Conservation (phyloP, 2,329 filamentous ascomycete species). For the Neocucurbitaria cava region DNA sequence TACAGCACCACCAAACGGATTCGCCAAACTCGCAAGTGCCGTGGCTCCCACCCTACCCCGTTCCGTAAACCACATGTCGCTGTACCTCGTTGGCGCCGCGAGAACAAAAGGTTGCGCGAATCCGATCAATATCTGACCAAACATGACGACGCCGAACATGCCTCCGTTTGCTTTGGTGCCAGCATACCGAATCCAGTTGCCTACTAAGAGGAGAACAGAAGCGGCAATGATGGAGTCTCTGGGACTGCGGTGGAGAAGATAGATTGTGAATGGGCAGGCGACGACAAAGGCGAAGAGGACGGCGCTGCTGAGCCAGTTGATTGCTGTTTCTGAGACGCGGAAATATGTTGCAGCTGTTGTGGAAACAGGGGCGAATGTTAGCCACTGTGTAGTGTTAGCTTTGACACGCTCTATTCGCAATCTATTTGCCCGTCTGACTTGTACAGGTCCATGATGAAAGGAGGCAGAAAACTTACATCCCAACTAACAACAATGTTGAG, state of each 20-base stretch:
- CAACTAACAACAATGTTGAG: constrained; percentile 94
- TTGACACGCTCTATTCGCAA: not conserved
- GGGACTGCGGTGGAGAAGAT: constrained; percentile 79
- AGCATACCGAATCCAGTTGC: constrained; percentile 91
- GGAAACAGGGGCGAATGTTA: constrained; percentile 87
- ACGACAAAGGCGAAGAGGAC: constrained; percentile 86
- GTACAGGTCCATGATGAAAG: not conserved
- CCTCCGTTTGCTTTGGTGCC: constrained; percentile 67
- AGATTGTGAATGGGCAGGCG: constrained; percentile 73
- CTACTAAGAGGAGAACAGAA: constrained; percentile 75
- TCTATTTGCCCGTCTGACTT: not conserved
- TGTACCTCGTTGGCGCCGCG: constrained; percentile 86
- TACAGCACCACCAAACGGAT: constrained; percentile 87
- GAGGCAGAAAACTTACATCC: constrained; percentile 73
- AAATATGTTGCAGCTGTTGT: constrained; percentile 78
- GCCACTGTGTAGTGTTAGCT: constrained; percentile 70
- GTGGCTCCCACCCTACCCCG: constrained; percentile 85
- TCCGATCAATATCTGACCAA: constrained; percentile 89
- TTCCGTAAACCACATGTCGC: constrained; percentile 92
- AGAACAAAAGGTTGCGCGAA: constrained; percentile 92
- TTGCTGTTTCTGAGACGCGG: constrained; percentile 71
- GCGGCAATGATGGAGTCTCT: constrained; percentile 77
- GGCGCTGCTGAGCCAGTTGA: constrained; percentile 92
- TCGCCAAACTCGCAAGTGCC: constrained; percentile 82
- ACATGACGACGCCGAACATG: constrained; percentile 79